Conservation (phyloP, 2,329 filamentous ascomycete genomes). For the Cryphonectria naterciae region DNA sequence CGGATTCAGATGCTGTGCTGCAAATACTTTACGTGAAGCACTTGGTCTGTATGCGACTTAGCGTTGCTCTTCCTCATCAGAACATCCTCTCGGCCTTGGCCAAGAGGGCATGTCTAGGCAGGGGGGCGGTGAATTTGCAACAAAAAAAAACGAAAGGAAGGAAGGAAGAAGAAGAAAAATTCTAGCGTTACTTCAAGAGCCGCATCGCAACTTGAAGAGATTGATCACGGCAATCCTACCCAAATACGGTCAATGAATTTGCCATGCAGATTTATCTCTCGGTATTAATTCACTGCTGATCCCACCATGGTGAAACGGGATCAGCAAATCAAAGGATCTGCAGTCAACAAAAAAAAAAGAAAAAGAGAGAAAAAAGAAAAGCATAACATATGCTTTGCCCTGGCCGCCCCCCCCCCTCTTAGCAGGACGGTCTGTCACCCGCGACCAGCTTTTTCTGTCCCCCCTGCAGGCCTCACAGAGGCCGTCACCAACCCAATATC, state of each 20-base stretch:
- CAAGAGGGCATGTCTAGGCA: neutral
- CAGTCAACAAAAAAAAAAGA: conserved; percentile 16
- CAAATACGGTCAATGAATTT: conserved; percentile 12
- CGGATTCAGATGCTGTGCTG: neutral
- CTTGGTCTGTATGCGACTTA: neutral
- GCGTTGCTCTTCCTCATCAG: neutral
- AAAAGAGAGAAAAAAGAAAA: conserved; percentile 4
- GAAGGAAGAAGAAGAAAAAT: neutral
- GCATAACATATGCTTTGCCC: neutral
- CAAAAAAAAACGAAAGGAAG: no score
- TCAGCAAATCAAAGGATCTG: conserved; percentile 27
- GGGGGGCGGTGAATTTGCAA: neutral
- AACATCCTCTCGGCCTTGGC: neutral
- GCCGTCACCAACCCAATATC: neutral
- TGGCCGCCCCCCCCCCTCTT: no score
- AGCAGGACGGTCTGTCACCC: neutral
- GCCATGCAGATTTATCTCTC: neutral
- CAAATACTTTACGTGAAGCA: neutral
- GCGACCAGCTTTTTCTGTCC: neutral
- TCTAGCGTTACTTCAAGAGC: neutral
- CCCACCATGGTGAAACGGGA: conserved; percentile 29
- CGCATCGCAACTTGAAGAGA: neutral
- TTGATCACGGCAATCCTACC: conserved; percentile 11
- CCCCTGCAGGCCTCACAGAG: neutral
- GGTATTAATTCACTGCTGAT: conserved; percentile 27